These are phyloP conservation scores for Cryptococcus sp. DNA, from an alignment of 1,284 basidiomycete species.

Conservation along the genomic window DNA sequence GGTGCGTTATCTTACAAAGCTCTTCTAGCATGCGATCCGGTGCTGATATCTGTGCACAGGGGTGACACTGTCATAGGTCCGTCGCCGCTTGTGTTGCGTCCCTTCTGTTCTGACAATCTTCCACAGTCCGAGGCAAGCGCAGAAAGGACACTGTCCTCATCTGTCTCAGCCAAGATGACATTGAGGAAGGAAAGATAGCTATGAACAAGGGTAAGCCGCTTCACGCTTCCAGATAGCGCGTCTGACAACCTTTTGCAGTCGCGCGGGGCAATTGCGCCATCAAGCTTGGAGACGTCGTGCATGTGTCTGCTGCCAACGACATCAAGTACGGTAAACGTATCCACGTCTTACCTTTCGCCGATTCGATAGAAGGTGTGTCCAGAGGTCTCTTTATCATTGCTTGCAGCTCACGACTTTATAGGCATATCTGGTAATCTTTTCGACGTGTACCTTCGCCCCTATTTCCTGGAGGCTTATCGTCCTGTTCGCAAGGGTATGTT, in stretches of 20 bases:
- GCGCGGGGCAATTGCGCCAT: conserved; percentile 97
- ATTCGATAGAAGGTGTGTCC: conserved; percentile 84
- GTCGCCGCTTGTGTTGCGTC: conserved; percentile 6
- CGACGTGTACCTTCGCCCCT: conserved; percentile 97
- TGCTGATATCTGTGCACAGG: conserved; percentile 7
- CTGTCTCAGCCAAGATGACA: conserved; percentile 89
- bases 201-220: conserved; percentile 76
- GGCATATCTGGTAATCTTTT: conserved; percentile 94
- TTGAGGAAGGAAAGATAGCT: conserved; percentile 96
- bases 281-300: conserved; percentile 94
- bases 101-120: conserved; percentile 3
- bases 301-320: conserved; percentile 92
- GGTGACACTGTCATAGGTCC: conserved; percentile 50
- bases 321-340: conserved; percentile 99
- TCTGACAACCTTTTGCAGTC: conserved; percentile 57
- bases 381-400: background rate
- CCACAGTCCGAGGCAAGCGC: conserved; percentile 75
- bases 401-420: conserved; percentile 18
- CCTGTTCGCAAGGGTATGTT: conserved; percentile 48
- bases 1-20: conserved; percentile 57
- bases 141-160: conserved; percentile 94
- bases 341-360: conserved; percentile 96
- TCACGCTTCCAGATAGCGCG: background rate
- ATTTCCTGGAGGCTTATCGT: conserved; percentile 85
- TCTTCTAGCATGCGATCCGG: background rate